phyloP scores from a whole-genome alignment of 1,284 basidiomycete species.

The Cutaneotrichosporon sp. region DNA sequence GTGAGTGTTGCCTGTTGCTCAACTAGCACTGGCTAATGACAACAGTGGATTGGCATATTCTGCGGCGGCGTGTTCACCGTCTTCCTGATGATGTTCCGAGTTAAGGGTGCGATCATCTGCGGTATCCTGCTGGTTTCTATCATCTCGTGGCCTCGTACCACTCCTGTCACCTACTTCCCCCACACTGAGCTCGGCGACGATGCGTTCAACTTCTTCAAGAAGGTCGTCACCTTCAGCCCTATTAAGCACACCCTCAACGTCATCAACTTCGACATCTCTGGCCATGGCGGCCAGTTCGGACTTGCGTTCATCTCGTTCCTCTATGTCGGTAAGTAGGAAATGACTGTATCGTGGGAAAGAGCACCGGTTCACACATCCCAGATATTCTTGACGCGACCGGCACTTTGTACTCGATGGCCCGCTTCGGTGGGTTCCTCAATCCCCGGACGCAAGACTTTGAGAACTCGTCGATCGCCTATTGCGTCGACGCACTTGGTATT shows the following conservation, averaged over 20 bases:
- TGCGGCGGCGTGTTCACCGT: conserved; percentile 76
- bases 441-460: conserved; percentile 83
- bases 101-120: conserved; percentile 57
- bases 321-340: conserved; percentile 69
- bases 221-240: conserved; percentile 57
- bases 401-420: conserved; percentile 85
- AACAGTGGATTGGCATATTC: conserved; percentile 87
- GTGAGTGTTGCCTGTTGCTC: neutral
- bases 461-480: conserved; percentile 76
- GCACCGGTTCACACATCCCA: no score
- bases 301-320: conserved; percentile 57
- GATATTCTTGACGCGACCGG: conserved; percentile 63
- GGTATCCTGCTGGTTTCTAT: conserved; percentile 75
- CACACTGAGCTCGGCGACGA: conserved; percentile 63
- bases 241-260: conserved; percentile 17
- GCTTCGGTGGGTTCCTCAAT: conserved; percentile 82
- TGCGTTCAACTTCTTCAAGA: conserved; percentile 78
- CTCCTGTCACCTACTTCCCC: conserved; percentile 76
- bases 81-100: conserved; percentile 75
- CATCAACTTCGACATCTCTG: conserved; percentile 14
- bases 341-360: no score
- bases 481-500: conserved; percentile 52
- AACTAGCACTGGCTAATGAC: conserved; percentile 48
- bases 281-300: conserved; percentile 13
- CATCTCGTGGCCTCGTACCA: conserved; percentile 79